Base-by-base conservation (phyloP, 768 basidiomycete genomes). In the Amanita pseudoporphyria region DNA sequence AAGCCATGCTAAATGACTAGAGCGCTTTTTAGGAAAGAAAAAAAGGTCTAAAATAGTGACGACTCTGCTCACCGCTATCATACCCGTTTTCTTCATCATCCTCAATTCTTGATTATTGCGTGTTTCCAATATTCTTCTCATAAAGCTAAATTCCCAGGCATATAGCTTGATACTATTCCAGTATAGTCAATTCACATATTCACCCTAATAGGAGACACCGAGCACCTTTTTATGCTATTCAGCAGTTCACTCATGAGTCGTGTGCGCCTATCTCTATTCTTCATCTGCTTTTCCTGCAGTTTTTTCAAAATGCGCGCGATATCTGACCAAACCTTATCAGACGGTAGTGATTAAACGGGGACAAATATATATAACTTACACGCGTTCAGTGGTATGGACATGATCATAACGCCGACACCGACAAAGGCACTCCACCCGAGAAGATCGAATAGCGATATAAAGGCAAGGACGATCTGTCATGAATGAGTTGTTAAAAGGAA, bases 121-220 rank as follows among this genome's bases (percentile, higher is more conserved):
- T 2, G 93, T 85, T 18, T 78, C 72, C n/a, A 83, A 66, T 26
- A 98, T 76, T 49, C 81, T 82, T 44, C 82, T 73, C 24, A 88
- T 75, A 60, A 98, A 97, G 3, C 88, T 84, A 57, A 84, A 79
- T 67, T 98, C 95, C 95, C 95, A 98, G 2, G 87, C 89, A 64
- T 95, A 95, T 3, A 93, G 67, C 61, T 93, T 91, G 62, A 93
- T 89, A 54, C 87, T 88, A 52, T 2, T 21, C n/a, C n/a, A 24
- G 12, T 21, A n/a, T n/a, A 4, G 4, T 36, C 56, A 45, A 50
- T 30, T 9, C 30, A n/a, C 12, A 2, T 2, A 3, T 9, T 16
- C 13, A 26, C 9, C 18, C 21, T 26, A 26, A 14, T n/a, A 32
- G 18, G 35, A 26, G 43, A 39, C 9, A 22, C 12, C 12, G 21